Evolutionary conservation across 306 rosid genomes (phyloP).

Genomic region (Vigna reflexopilosa): DNA sequence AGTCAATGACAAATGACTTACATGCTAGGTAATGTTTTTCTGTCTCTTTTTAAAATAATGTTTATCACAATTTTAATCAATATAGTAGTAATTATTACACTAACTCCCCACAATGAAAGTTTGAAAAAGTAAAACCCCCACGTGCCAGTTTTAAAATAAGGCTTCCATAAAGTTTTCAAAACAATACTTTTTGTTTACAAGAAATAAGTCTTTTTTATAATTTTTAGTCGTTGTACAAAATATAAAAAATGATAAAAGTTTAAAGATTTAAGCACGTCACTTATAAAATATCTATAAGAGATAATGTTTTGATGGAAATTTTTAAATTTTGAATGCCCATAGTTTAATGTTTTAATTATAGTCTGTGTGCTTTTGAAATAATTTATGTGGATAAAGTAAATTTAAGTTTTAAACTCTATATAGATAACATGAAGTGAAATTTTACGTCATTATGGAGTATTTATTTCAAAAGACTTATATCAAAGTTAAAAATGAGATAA

Average conservation of each 20-base stretch:
- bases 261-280: neutral
- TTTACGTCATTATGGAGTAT: too few relatives aligned
- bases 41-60: conserved; percentile 12
- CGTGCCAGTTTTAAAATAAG: neutral
- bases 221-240: too few relatives aligned
- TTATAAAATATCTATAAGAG: neutral
- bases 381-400: neutral
- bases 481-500: too few relatives aligned
- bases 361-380: neutral
- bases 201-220: too few relatives aligned
- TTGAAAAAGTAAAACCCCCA: neutral
- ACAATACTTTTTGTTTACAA: neutral
- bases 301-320: neutral
- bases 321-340: neutral
- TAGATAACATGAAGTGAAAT: too few relatives aligned
- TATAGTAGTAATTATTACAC: neutral
- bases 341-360: neutral
- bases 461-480: too few relatives aligned
- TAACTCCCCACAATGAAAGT: conserved; percentile 11
- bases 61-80: neutral
- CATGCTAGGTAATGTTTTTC: neutral
- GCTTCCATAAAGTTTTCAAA: neutral
- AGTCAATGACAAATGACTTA: conserved; percentile 4
- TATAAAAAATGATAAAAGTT: too few relatives aligned
- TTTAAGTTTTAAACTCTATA: neutral